These are phyloP conservation scores for Houttuynia cordata DNA, from an alignment of 164 flowering plant species.

Conservation along the genomic window DNA sequence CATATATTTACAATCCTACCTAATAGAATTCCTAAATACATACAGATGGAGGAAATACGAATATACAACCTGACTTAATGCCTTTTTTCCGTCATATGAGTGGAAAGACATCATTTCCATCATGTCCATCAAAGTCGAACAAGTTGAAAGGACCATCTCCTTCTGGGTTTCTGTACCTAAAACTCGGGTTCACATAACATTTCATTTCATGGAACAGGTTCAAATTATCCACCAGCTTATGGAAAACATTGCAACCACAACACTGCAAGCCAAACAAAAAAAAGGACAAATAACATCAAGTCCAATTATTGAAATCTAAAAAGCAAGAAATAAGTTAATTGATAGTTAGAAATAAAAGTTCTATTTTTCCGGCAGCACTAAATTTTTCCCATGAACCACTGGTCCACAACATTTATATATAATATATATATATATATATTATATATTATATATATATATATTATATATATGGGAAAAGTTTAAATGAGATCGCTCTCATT, in stretches of 20 bases:
- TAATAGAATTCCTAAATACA: not conserved
- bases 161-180: slow-evolving; percentile 39
- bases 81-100: slow-evolving; percentile 18
- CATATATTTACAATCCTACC: slow-evolving; percentile 11
- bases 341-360: not conserved
- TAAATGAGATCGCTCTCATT: no score
- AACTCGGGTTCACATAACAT: slow-evolving; percentile 64
- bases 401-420: not conserved
- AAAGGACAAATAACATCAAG: no score
- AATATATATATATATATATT: no score
- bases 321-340: not conserved
- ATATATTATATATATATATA: no score
- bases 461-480: no score
- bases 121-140: slow-evolving; percentile 44
- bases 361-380: no score
- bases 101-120: slow-evolving; percentile 26
- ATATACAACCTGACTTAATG: slow-evolving; percentile 13
- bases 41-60: not conserved
- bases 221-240: slow-evolving; percentile 89
- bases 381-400: not conserved
- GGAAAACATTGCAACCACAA: slow-evolving; percentile 84
- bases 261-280: slow-evolving; percentile 38
- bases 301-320: not conserved
- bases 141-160: slow-evolving; percentile 44
- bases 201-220: slow-evolving; percentile 90